phyloP scores from a whole-genome alignment of 352 stramenopile species.

The Phytopythium oedochilum region DNA sequence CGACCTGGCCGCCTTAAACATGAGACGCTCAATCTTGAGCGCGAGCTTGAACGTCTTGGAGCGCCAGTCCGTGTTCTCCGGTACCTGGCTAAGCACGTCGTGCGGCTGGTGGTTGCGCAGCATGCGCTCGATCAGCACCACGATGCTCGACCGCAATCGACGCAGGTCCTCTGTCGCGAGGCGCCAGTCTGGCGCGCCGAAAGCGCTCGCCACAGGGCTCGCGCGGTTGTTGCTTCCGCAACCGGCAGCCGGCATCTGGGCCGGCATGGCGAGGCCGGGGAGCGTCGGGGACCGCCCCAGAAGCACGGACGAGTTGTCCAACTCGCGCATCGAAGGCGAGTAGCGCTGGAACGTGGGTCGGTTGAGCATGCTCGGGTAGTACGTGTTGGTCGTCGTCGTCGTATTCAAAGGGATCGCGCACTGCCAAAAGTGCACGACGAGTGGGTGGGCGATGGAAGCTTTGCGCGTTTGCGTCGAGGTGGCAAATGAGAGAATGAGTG shows the following conservation, averaged over 20 bases:
- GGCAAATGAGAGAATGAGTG: conserved; percentile 4
- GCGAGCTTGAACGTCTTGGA: conserved; percentile 57
- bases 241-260: neutral
- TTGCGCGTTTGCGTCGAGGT: neutral
- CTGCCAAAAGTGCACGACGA: neutral
- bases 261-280: neutral
- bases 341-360: conserved; percentile 49
- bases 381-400: conserved; percentile 19
- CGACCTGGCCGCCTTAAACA: conserved; percentile 47
- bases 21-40: conserved; percentile 61
- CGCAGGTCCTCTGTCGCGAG: conserved; percentile 34
- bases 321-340: conserved; percentile 40
- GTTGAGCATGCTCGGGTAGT: conserved; percentile 40
- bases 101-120: conserved; percentile 53
- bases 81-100: conserved; percentile 54
- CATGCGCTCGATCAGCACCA: conserved; percentile 56
- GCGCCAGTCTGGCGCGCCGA: conserved; percentile 25
- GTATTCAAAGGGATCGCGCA: conserved; percentile 1
- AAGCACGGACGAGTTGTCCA: conserved; percentile 23
- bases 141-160: conserved; percentile 36
- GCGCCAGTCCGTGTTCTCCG: conserved; percentile 53
- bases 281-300: conserved; percentile 5
- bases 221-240: conserved; percentile 1
- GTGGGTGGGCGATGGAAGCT: neutral
- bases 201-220: neutral